Evolutionary conservation across 345 rosid species (phyloP).

Genomic region (Euphorbia peplus): DNA sequence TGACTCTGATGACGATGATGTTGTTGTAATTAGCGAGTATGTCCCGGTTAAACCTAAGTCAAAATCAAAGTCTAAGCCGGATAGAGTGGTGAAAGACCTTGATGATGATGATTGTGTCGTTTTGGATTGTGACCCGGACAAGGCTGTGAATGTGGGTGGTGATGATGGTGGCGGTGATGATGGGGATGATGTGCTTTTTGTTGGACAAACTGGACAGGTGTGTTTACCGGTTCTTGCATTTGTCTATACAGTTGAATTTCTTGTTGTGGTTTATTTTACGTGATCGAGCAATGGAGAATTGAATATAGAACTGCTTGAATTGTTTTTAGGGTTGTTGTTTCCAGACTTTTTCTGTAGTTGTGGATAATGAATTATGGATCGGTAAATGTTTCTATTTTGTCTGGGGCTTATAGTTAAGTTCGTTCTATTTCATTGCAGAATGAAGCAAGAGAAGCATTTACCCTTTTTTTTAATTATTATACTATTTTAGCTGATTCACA

Average conservation of each 20-base stretch:
- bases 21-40: conserved; percentile 48
- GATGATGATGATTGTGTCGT: conserved; percentile 60
- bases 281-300: not conserved
- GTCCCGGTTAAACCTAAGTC: conserved; percentile 28
- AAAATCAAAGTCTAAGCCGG: conserved; percentile 25
- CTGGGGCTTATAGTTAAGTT: not conserved
- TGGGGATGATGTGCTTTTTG: conserved; percentile 40
- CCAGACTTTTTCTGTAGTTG: not conserved
- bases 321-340: not conserved
- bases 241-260: not conserved
- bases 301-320: not conserved
- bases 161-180: conserved; percentile 11
- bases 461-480: not conserved
- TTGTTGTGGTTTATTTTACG: not conserved
- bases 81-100: conserved; percentile 16
- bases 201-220: conserved; percentile 30
- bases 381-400: not conserved
- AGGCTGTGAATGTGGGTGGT: conserved; percentile 19
- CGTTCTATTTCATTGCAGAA: not conserved
- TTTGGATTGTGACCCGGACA: conserved; percentile 61
- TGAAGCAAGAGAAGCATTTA: not conserved
- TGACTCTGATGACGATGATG: conserved; percentile 42
- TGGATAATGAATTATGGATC: not conserved
- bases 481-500: not conserved
- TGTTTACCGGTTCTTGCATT: too few relatives aligned